Percentiles rank a stretch among this genome's conserved stretches.
These are phyloP conservation scores for Suhomyces panamericanus DNA, from an alignment of 1,139 yeast species.

Conservation along the genomic window DNA sequence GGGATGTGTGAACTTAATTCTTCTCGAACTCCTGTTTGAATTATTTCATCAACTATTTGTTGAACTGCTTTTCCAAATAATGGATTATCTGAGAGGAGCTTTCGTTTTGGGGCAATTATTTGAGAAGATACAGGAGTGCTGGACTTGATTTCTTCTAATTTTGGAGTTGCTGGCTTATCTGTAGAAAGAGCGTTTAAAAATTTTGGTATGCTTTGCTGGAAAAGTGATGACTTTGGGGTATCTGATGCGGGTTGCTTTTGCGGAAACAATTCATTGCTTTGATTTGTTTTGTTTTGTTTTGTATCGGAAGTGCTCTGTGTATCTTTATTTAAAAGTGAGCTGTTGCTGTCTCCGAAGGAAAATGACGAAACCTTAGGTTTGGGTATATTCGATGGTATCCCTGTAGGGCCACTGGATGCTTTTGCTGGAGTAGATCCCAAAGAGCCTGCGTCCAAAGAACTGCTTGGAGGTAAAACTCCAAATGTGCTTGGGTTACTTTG, in stretches of 20 bases:
- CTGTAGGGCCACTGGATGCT: too few relatives aligned
- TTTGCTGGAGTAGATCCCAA: background rate
- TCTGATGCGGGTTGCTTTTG: background rate
- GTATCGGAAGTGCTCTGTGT: too few relatives aligned
- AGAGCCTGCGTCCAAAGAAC: too few relatives aligned
- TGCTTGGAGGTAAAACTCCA: background rate
- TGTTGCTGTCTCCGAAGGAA: too few relatives aligned
- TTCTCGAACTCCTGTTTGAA: slow-evolving; percentile 31
- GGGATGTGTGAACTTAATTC: slow-evolving; percentile 32
- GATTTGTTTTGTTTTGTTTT: too few relatives aligned
- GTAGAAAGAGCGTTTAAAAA: background rate
- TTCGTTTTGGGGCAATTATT: slow-evolving; percentile 8
- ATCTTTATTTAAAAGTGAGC: too few relatives aligned
- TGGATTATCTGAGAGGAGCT: slow-evolving; percentile 21
- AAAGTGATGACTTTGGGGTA: background rate
- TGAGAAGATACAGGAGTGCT: background rate
- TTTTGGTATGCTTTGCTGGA: background rate
- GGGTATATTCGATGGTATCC: too few relatives aligned
- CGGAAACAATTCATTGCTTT: too few relatives aligned
- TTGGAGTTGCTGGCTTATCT: background rate
- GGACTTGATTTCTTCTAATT: slow-evolving; percentile 15
- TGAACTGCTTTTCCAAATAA: slow-evolving; percentile 22
- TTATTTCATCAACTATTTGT: slow-evolving; percentile 28
- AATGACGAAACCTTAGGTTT: too few relatives aligned
- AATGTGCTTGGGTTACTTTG: background rate